Conservation (phyloP, 2,329 filamentous ascomycete genomes). For the Aspergillus phoenicis region DNA sequence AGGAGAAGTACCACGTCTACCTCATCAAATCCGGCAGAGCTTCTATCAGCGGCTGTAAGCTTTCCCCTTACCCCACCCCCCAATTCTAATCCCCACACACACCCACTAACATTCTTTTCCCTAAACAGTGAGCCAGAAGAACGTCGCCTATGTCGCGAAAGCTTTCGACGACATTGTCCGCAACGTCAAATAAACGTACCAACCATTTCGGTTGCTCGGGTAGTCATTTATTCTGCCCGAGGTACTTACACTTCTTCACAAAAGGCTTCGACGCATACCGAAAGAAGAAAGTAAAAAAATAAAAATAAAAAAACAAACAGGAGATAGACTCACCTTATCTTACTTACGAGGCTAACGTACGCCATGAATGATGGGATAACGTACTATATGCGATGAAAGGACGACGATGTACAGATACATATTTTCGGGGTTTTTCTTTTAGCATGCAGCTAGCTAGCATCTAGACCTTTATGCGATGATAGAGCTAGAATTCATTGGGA, state of each 20-base stretch:
- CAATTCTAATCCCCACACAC: neutral
- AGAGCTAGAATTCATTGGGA: too few species aligned
- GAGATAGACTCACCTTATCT: too few species aligned
- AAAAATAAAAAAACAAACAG: neutral
- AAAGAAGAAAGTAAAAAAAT: neutral
- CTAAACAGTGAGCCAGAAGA: constrained; percentile 41
- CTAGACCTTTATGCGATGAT: too few species aligned
- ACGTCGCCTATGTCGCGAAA: constrained; percentile 43
- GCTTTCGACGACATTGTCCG: constrained; percentile 43
- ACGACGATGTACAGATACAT: too few species aligned
- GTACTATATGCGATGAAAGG: too few species aligned
- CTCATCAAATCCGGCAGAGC: constrained; percentile 44
- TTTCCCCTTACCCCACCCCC: neutral
- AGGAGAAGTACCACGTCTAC: constrained; percentile 49
- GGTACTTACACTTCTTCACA: neutral
- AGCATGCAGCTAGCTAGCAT: too few species aligned
- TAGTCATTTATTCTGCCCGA: too few species aligned
- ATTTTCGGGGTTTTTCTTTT: too few species aligned
- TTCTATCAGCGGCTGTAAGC: constrained; percentile 45
- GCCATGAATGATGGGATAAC: too few species aligned
- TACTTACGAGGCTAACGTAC: too few species aligned
- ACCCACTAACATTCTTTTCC: neutral
- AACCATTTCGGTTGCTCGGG: neutral
- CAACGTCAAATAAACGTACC: constrained; percentile 29
- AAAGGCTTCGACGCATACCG: neutral